These are phyloP conservation scores for Penicillium sp. DNA, from an alignment of 2,329 filamentous ascomycete species.

Conservation along the genomic window DNA sequence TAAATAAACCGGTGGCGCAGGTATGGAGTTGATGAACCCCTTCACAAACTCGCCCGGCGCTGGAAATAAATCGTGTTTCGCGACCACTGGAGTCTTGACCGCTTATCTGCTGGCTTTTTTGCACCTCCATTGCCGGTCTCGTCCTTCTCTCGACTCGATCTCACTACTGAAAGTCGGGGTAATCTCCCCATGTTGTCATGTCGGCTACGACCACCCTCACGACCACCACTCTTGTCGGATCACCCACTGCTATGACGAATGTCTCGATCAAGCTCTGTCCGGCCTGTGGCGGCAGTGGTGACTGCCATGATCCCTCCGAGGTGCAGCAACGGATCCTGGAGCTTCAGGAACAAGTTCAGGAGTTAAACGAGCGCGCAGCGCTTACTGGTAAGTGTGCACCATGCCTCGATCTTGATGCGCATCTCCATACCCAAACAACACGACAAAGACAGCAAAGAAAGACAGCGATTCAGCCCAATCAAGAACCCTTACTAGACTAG, in stretches of 20 bases:
- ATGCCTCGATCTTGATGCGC: not conserved
- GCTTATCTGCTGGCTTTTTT: not conserved
- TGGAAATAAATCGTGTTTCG: constrained; percentile 11
- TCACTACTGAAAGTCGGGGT: constrained; percentile 8
- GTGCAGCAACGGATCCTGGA: constrained; percentile 48
- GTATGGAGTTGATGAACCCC: constrained; percentile 19
- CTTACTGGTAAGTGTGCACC: constrained; percentile 48
- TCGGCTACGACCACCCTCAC: constrained; percentile 24
- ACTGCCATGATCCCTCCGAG: constrained; percentile 26
- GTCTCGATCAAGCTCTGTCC: constrained; percentile 33
- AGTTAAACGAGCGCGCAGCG: constrained; percentile 53
- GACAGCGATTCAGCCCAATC: not conserved
- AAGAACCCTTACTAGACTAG: not conserved
- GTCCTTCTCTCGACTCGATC: not conserved
- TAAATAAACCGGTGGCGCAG: constrained; percentile 15
- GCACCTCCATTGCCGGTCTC: not conserved
- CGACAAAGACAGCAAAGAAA: not conserved
- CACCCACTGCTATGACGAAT: constrained; percentile 28
- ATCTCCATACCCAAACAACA: not conserved
- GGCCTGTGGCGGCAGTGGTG: constrained; percentile 38
- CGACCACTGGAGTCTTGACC: not conserved
- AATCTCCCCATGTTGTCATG: constrained; percentile 29
- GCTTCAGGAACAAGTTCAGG: constrained; percentile 54
- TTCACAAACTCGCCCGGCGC: constrained; percentile 9
- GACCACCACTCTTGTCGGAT: constrained; percentile 34